Evolutionary conservation across 2,329 filamentous ascomycete species (phyloP), one percentile per base, ranked within the genome.

Genomic region (Paracamarosporium sp.): DNA sequence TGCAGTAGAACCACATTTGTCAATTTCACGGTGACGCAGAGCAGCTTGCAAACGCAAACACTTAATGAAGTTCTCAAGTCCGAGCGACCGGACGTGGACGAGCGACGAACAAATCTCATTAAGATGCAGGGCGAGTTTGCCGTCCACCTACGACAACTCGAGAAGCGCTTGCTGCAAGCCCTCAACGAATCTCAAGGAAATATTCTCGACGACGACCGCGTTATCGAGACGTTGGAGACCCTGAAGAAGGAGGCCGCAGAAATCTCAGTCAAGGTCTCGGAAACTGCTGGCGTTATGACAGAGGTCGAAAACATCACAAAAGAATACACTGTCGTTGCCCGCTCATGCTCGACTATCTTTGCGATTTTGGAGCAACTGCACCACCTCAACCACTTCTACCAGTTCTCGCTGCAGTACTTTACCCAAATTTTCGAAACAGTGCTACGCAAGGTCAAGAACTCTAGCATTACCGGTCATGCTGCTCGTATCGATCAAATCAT

Each of bases 51-150:
- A 80, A 98, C 95, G 1, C 95, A 99, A 78, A 97, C 95, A 1
- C 87, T 99, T 66, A 97, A 97, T 67, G 93, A 99, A 63, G 95
- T 98, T 31, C 86, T 99, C 71, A 98, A 98, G 78, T 97, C 93
- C 13, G 95, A 99, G 82, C 88, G 96, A 55, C 95, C 96, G 4
- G 95, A 99, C 79, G 93, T 99, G 17, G 95, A 99, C 74, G 93
- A 98, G 82, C 88, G 95, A 63, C 88, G 95, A 56, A 96, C 93
- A 33, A 98, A 99, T 76, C 88, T 99, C 65, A 96, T 98, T 85
- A 99, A 99, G 81, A 87, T 97, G 70, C 95, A 99, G 80, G 95
- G 95, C 71, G 96, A 99, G 79, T 99, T 99, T 85, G 97, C 96
- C 80, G 89, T 98, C n/a, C 94, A 97, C 78, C 86, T 99, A 41